phyloP scores from a whole-genome alignment of 139 green algal genomes.

The Micractinium sp. region DNA sequence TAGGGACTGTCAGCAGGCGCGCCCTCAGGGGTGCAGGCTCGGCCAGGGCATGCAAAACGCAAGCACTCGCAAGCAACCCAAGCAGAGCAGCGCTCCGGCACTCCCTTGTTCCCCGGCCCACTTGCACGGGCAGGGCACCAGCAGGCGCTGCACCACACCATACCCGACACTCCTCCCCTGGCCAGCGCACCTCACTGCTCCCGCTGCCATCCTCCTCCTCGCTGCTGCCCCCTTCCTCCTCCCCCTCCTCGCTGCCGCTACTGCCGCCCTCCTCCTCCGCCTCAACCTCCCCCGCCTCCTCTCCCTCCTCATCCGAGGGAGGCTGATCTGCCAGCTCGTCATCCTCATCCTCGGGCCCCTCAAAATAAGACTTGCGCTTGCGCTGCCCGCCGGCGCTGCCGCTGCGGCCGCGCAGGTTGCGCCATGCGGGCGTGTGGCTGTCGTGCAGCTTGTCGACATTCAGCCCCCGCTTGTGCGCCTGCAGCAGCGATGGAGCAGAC shows the following conservation, averaged over 20 bases:
- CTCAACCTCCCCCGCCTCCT: not conserved
- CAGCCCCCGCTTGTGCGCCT: constrained; percentile 37
- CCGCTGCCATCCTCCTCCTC: constrained; percentile 6
- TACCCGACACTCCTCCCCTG: too few relatives aligned
- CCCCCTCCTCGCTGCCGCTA: not conserved
- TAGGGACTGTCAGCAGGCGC: too few relatives aligned
- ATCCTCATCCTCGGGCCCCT: constrained; percentile 27
- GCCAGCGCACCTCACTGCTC: too few relatives aligned
- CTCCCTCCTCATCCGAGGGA: constrained; percentile 9
- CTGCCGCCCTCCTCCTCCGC: constrained; percentile 32
- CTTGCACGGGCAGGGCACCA: too few relatives aligned
- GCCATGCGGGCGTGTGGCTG: constrained; percentile 22
- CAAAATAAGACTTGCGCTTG: constrained; percentile 24
- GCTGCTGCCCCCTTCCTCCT: constrained; percentile 22
- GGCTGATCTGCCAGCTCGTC: constrained; percentile 42
- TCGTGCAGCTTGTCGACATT: constrained; percentile 29
- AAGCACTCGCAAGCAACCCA: too few relatives aligned
- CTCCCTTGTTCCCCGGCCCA: too few relatives aligned
- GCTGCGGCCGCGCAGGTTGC: constrained; percentile 29
- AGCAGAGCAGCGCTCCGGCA: too few relatives aligned
- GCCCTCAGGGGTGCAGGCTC: too few relatives aligned
- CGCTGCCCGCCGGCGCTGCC: not conserved
- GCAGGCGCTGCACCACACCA: too few relatives aligned
- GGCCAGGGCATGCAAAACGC: not conserved
- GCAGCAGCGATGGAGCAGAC: not conserved